Evolutionary conservation across 306 rosid species (phyloP).

Genomic region (Morella rubra): DNA sequence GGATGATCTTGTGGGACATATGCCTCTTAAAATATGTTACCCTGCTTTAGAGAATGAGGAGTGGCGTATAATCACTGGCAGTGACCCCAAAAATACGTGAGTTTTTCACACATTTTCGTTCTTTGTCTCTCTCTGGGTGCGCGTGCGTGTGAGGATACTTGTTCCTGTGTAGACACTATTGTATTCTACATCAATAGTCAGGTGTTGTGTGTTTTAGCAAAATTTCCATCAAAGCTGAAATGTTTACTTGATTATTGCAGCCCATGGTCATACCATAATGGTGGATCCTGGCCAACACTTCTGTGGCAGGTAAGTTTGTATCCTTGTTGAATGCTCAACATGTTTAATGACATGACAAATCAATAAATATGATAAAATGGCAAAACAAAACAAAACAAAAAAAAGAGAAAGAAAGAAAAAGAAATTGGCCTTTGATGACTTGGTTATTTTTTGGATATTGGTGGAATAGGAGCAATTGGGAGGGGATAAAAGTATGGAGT

Average conservation of each 20-base stretch:
- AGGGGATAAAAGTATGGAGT: neutral
- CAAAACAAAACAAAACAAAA: no score
- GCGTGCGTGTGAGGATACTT: neutral
- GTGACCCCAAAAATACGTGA: slow-evolving; percentile 96
- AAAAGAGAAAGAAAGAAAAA: neutral
- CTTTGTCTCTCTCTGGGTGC: neutral
- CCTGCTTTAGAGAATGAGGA: slow-evolving; percentile 91
- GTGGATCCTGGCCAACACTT: slow-evolving; percentile 99
- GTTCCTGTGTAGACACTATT: neutral
- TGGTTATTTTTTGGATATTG: neutral
- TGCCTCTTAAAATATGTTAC: slow-evolving; percentile 91
- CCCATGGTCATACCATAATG: slow-evolving; percentile 98
- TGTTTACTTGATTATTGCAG: slow-evolving; percentile 45
- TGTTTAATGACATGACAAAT: neutral
- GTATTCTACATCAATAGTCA: neutral
- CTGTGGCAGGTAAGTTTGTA: slow-evolving; percentile 79
- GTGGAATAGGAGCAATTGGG: neutral
- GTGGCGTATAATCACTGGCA: slow-evolving; percentile 93
- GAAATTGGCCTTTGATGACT: neutral
- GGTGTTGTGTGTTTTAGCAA: neutral
- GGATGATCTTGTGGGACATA: slow-evolving; percentile 79
- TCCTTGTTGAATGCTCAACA: neutral
- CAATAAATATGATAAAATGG: neutral
- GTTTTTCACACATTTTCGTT: slow-evolving; percentile 18
- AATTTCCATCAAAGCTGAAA: slow-evolving; percentile 22